Percentiles rank a stretch among this genome's conserved stretches.
phyloP scores from a whole-genome alignment of 164 flowering plant species.

The Hamamelis virginiana region DNA sequence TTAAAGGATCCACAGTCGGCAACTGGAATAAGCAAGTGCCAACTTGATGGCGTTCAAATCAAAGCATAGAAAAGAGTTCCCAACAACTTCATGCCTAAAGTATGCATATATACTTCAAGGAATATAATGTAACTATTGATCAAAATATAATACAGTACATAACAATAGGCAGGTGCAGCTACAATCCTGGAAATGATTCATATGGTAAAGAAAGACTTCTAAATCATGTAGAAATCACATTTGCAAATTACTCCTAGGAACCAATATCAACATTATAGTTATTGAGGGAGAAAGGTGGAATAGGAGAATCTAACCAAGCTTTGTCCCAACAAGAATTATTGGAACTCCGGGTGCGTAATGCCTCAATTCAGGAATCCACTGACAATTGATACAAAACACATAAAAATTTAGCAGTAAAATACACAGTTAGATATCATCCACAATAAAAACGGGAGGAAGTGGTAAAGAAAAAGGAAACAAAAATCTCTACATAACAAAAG shows the following conservation, averaged over 20 bases:
- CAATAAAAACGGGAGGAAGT: background rate
- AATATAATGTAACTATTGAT: background rate
- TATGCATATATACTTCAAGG: no score
- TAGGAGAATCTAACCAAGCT: slow-evolving; percentile 49
- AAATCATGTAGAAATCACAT: background rate
- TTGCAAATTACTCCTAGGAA: background rate
- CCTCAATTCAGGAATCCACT: slow-evolving; percentile 75
- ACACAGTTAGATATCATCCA: slow-evolving; percentile 2
- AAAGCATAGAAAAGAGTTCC: background rate
- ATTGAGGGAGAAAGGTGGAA: background rate
- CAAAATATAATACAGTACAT: background rate
- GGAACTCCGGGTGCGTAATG: slow-evolving; percentile 79
- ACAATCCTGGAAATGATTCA: background rate
- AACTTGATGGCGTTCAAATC: no score
- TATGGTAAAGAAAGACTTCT: background rate
- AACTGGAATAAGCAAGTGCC: background rate
- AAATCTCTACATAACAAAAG: background rate
- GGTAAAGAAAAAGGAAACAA: background rate
- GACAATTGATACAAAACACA: slow-evolving; percentile 11
- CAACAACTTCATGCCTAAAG: background rate
- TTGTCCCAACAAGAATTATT: slow-evolving; percentile 65
- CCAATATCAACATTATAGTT: background rate
- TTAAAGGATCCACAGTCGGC: background rate
- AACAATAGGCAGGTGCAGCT: background rate
- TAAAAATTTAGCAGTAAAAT: slow-evolving; percentile 9